These are phyloP conservation scores for Picea glauca DNA, from an alignment of 75 land plant species.

Conservation along the genomic window DNA sequence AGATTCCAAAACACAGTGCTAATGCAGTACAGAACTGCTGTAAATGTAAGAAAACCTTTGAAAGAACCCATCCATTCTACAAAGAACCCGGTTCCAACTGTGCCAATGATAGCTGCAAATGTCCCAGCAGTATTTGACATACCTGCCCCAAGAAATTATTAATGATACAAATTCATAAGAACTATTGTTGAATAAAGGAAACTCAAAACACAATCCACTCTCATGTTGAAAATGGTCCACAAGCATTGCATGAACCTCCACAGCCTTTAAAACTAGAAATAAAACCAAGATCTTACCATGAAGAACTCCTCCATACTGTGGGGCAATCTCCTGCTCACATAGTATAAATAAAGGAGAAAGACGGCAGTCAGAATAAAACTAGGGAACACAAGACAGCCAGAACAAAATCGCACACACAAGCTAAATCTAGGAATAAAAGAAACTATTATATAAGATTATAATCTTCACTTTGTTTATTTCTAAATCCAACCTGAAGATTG, in stretches of 20 bases:
- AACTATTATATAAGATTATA: neutral
- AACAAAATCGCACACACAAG: neutral
- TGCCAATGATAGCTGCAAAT: slow-evolving; percentile 84
- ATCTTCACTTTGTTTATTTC: neutral
- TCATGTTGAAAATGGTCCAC: neutral
- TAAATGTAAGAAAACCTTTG: slow-evolving; percentile 71
- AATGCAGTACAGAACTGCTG: slow-evolving; percentile 68
- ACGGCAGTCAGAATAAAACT: neutral
- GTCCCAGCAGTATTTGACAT: slow-evolving; percentile 94
- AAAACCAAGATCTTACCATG: slow-evolving; percentile 41
- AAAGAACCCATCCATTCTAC: slow-evolving; percentile 87
- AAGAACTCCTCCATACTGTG: slow-evolving; percentile 60
- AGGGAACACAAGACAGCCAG: neutral
- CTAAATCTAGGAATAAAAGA: neutral
- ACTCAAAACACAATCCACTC: neutral
- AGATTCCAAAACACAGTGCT: slow-evolving; percentile 77
- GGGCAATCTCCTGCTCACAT: slow-evolving; percentile 55
- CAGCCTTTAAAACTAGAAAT: neutral
- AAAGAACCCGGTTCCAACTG: slow-evolving; percentile 86
- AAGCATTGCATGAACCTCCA: neutral
- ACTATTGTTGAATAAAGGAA: neutral
- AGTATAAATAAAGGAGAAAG: neutral
- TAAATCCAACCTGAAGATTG: slow-evolving; percentile 73
- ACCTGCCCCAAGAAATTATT: slow-evolving; percentile 35
- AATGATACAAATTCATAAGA: neutral